These are phyloP conservation scores for Arabidopsis hybrid DNA, from an alignment of 441 rosid genomes.

Conservation along the genomic window DNA sequence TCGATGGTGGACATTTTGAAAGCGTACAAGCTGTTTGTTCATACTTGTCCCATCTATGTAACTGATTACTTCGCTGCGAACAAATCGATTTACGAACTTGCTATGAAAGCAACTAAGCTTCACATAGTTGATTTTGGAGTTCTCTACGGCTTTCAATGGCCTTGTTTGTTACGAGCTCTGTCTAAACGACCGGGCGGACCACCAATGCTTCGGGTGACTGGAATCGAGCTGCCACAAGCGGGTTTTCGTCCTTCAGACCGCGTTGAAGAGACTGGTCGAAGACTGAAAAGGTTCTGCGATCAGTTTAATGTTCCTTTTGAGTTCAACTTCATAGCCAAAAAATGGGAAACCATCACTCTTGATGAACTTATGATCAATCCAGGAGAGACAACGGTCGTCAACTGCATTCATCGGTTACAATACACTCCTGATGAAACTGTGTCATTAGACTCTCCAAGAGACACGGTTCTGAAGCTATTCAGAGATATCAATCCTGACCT, in stretches of 20 bases:
- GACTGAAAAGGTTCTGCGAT: slow-evolving; percentile 70
- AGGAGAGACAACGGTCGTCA: slow-evolving; percentile 70
- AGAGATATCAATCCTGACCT: slow-evolving; percentile 69
- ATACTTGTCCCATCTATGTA: slow-evolving; percentile 70
- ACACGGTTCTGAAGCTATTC: slow-evolving; percentile 71
- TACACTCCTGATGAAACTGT: slow-evolving; percentile 85
- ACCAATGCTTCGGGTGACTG: slow-evolving; percentile 77
- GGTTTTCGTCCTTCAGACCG: slow-evolving; percentile 86
- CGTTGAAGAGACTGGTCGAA: slow-evolving; percentile 81
- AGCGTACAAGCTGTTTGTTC: slow-evolving; percentile 55
- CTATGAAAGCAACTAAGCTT: slow-evolving; percentile 58
- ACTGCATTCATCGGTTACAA: slow-evolving; percentile 64
- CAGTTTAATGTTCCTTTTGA: slow-evolving; percentile 80
- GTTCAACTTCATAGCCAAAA: slow-evolving; percentile 72
- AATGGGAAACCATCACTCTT: slow-evolving; percentile 87
- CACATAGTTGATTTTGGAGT: slow-evolving; percentile 91
- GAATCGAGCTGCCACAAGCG: slow-evolving; percentile 88
- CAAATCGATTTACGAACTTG: slow-evolving; percentile 58
- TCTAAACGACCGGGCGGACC: slow-evolving; percentile 71
- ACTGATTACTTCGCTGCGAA: slow-evolving; percentile 73
- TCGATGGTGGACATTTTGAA: slow-evolving; percentile 69
- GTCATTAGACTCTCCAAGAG: slow-evolving; percentile 71
- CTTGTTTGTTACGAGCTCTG: slow-evolving; percentile 78
- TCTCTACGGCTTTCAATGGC: slow-evolving; percentile 97
- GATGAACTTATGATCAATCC: slow-evolving; percentile 67